Base-by-base conservation (phyloP, 1,139 yeast species). In the Saccharomyces hybrid region DNA sequence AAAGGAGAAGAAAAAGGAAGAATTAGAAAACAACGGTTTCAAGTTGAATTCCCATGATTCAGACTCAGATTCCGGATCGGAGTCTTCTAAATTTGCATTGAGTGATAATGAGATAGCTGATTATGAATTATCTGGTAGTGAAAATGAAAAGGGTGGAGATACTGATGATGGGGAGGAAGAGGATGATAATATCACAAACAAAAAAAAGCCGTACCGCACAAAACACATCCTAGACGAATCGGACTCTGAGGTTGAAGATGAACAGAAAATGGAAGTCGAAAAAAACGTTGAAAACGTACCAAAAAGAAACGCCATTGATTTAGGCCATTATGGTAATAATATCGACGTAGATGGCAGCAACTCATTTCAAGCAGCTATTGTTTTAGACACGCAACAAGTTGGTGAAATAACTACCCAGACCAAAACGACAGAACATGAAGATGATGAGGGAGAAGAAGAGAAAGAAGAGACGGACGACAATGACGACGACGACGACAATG, bases 1-100 rank as follows among this genome's bases (percentile, higher is more conserved):
- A 61, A 77, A 75, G 54, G 88, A 81, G 75, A 78, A 58, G 57
- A 60, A 55, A 59, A 63, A 53, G 57, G 78, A 74, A 57, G 79
- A 75, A 55, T 74, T 73, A 9, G 60, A 60, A 16, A 51, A 54
- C 7, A 57, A 57, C 9, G 57, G 6, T 1, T 34, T 34, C 4
- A 1, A 34, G 3, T 14, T 34, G 23, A 34, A 14, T 5, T 5
- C 42, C 42, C 42, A 34, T 11, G 42, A 52, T 14, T 61, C 57
- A 6, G 61, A 26, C 9, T 29, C 28, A 19, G 56, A 48, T 8
- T 51, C 52, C 6, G 61, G 49, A 13, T 47, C 55, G 5, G 60
- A 56, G 13, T 63, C 60, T 32, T 57, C 63, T 27, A 71, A 67
- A 38, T 67, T 63, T 51, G 73, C 64, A 32, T 71, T 65, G 46